These are phyloP conservation scores for Geopyxis carbonaria DNA, from an alignment of 495 filamentous ascomycete genomes.

Conservation along the genomic window DNA sequence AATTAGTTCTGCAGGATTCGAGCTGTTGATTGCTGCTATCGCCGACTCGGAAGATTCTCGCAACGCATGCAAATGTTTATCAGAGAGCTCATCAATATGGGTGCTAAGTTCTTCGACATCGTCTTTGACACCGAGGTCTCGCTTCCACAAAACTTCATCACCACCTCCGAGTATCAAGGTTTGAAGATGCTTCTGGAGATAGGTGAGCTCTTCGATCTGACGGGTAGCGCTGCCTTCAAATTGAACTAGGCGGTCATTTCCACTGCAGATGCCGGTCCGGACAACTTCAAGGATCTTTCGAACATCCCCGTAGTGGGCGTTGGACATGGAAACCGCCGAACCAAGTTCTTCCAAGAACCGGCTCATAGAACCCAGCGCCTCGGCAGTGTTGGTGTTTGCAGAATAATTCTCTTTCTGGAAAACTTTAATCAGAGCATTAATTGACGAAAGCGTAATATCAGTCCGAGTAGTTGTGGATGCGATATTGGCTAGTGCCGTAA, in stretches of 20 bases:
- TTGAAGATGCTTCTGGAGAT: constrained; percentile 44
- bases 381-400: constrained; percentile 20
- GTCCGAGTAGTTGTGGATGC: constrained; percentile 24
- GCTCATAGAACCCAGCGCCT: constrained; percentile 16
- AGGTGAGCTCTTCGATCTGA: constrained; percentile 54
- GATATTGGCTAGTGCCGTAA: constrained; percentile 24
- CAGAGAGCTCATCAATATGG: constrained; percentile 66
- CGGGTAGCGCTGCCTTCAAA: constrained; percentile 19
- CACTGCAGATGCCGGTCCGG: constrained; percentile 20
- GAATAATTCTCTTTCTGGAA: constrained; percentile 22
- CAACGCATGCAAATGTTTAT: constrained; percentile 40
- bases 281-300: constrained; percentile 26
- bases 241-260: constrained; percentile 21
- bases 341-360: constrained; percentile 24
- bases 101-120: constrained; percentile 75
- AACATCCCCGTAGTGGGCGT: constrained; percentile 21
- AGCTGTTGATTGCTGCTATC: constrained; percentile 29
- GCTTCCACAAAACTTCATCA: constrained; percentile 22
- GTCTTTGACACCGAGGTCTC: constrained; percentile 46
- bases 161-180: constrained; percentile 16
- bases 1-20: constrained; percentile 35
- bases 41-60: constrained; percentile 36
- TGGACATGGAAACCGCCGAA: constrained; percentile 16
- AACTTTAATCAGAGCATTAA: constrained; percentile 23
- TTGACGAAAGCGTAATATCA: constrained; percentile 23